phyloP scores from a whole-genome alignment of 345 rosid species.

The Trapa bicornis region DNA sequence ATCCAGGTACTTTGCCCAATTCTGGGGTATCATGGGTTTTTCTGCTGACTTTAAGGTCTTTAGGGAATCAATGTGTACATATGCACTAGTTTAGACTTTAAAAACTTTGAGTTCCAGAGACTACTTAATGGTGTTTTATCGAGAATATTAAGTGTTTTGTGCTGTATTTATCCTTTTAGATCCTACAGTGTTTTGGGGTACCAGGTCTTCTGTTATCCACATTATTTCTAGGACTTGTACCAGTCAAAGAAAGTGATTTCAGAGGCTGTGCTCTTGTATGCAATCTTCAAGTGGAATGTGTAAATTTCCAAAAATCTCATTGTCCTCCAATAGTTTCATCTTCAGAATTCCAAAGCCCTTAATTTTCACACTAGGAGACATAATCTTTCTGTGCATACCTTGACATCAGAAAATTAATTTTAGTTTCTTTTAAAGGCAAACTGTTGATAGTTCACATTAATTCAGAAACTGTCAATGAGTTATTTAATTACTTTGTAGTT shows the following conservation, averaged over 20 bases:
- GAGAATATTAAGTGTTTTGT: neutral
- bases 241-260: no score
- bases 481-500: neutral
- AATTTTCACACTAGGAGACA: no score
- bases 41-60: neutral
- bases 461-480: neutral
- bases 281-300: neutral
- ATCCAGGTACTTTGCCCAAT: neutral
- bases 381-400: no score
- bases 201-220: no score
- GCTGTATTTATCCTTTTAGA: neutral
- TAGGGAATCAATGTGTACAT: neutral
- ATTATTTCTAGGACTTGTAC: no score
- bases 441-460: neutral
- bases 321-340: neutral
- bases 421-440: neutral
- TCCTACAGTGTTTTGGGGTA: no score
- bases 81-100: neutral
- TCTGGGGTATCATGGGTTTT: neutral
- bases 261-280: neutral
- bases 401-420: no score
- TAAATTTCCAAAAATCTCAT: neutral
- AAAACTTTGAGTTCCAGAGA: neutral
- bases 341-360: neutral
- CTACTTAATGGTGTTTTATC: neutral